Base-by-base conservation (phyloP, 148 eudicot species). In the Rhododendron ferrugineum region DNA sequence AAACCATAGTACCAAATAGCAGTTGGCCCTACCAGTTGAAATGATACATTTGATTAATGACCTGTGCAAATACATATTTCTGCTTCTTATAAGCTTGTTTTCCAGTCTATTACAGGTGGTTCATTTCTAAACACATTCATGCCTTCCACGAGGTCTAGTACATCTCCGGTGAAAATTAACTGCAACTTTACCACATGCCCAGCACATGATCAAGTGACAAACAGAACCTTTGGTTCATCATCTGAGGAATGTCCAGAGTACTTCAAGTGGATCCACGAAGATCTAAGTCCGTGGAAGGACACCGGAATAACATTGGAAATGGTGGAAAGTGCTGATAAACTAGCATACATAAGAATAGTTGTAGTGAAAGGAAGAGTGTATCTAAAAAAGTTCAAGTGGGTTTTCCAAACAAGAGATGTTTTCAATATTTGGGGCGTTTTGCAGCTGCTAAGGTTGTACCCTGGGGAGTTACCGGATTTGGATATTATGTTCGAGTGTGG, bases 181-280 rank as follows among this genome's bases (percentile, higher is more conserved):
- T 66, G 73, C 34, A 66, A 11, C 73, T 10, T 66, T 11, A 66
- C 32, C 15, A 66, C 73, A 78, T 66, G 86, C 28, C 78, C 75
- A 2, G n/a, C 28, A 18, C 4, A 70, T 36, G 26, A 37, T 28
- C 76, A 40, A 8, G 77, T 49, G 36, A 70, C 83, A 4, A 30
- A 13, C 9, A 81, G 44, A 47, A 23, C 3, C n/a, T 56, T 26
- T 26, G 36, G 18, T 37, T 15, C 88, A 22, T 54, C 89, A n/a
- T 2, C 78, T 4, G 81, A 84, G 42, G 13, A 78, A 44, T 92
- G 96, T 80, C 95, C 94, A 1, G 92, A 86, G 15, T 94, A 93
- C 87, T 93, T 93, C 79, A 88, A 86, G 44, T 93, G 94, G 94
- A 93, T 94, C 78, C 88, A 93, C 49, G 93, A 94, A 85, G 98